These are phyloP conservation scores for Trametes versicolor DNA, from an alignment of 1,284 basidiomycete species.

Conservation along the genomic window DNA sequence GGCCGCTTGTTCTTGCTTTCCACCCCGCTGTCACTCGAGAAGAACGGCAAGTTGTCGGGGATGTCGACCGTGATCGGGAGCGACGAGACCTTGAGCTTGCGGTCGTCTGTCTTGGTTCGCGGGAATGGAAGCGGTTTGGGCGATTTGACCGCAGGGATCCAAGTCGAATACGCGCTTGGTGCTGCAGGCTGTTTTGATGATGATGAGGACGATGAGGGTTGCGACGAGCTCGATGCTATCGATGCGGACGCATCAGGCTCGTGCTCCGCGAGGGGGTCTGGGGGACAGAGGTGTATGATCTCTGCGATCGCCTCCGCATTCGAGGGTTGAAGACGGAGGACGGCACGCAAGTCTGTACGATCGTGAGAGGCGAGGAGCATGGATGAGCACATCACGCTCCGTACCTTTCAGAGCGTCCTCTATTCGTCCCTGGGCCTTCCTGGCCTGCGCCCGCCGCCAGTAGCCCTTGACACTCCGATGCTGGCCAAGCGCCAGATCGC, in stretches of 20 bases:
- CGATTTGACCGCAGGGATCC: slow-evolving; percentile 46
- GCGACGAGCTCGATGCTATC: slow-evolving; percentile 28
- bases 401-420: slow-evolving; percentile 73
- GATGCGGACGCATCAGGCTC: slow-evolving; percentile 17
- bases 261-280: slow-evolving; percentile 18
- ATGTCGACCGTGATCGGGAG: slow-evolving; percentile 55
- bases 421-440: slow-evolving; percentile 62
- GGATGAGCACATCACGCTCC: slow-evolving; percentile 3
- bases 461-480: slow-evolving; percentile 73
- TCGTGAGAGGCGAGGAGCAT: not conserved
- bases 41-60: slow-evolving; percentile 40
- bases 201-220: slow-evolving; percentile 34
- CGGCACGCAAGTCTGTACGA: slow-evolving; percentile 62
- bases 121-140: slow-evolving; percentile 59
- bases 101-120: slow-evolving; percentile 56
- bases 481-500: slow-evolving; percentile 66
- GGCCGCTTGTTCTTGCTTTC: slow-evolving; percentile 43
- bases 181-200: slow-evolving; percentile 34
- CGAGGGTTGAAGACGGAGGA: slow-evolving; percentile 65
- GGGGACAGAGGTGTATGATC: slow-evolving; percentile 54
- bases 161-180: slow-evolving; percentile 21
- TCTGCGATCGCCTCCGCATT: slow-evolving; percentile 68
- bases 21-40: slow-evolving; percentile 33
- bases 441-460: slow-evolving; percentile 70
- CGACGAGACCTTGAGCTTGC: slow-evolving; percentile 60